Evolutionary conservation across 257 asterid species (phyloP).

Genomic region (Ehretia macrophylla): DNA sequence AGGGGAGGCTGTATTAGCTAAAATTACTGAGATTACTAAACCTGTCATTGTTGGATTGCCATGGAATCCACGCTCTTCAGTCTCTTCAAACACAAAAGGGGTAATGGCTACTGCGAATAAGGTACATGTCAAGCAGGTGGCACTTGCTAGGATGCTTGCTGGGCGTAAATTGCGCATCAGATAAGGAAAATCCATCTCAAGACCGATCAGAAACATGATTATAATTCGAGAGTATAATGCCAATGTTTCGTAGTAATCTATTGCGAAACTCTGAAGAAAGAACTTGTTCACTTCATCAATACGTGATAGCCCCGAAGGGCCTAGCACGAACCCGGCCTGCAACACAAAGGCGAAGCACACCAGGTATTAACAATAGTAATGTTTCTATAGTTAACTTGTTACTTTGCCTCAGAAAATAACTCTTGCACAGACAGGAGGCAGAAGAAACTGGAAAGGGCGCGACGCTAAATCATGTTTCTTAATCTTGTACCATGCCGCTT

Average conservation of each 20-base stretch:
- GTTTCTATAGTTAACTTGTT: neutral
- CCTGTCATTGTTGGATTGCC: conserved; percentile 53
- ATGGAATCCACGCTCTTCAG: conserved; percentile 42
- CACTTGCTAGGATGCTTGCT: conserved; percentile 58
- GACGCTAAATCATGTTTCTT: too few relatives aligned
- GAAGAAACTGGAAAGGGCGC: neutral
- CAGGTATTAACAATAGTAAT: conserved; percentile 8
- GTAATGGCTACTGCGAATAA: conserved; percentile 69
- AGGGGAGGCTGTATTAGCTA: conserved; percentile 87
- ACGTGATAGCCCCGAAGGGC: conserved; percentile 83
- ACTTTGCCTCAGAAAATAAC: neutral
- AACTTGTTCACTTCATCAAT: conserved; percentile 35
- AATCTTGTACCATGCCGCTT: too few relatives aligned
- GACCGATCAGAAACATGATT: conserved; percentile 94
- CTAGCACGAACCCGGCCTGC: conserved; percentile 95
- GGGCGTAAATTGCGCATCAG: conserved; percentile 60
- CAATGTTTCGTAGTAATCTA: conserved; percentile 81
- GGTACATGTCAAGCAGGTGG: conserved; percentile 61
- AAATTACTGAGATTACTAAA: conserved; percentile 47
- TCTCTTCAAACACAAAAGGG: conserved; percentile 44
- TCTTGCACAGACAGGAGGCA: neutral
- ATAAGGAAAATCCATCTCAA: conserved; percentile 80
- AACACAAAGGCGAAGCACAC: conserved; percentile 6
- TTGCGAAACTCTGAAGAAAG: conserved; percentile 54
- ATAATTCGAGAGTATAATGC: conserved; percentile 64